phyloP scores from a whole-genome alignment of 495 filamentous ascomycete species.

The Trichoderma parareesei region DNA sequence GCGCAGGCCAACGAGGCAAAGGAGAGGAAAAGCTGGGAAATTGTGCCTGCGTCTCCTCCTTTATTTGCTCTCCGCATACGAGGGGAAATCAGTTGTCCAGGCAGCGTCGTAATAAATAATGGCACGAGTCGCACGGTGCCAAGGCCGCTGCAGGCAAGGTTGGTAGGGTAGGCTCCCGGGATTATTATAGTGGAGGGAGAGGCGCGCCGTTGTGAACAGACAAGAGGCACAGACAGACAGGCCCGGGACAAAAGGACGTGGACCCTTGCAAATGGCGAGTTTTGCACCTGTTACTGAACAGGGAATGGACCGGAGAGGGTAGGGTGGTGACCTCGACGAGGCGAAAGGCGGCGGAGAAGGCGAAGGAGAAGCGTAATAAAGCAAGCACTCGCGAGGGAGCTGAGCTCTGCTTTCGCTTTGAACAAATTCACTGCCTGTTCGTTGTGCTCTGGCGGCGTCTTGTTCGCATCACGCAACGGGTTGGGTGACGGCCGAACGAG shows the following conservation, averaged over 20 bases:
- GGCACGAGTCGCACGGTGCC: constrained; percentile 6
- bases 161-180: neutral
- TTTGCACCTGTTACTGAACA: too few relatives aligned
- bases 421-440: neutral
- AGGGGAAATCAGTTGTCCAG: neutral
- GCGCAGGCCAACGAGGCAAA: neutral
- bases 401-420: neutral
- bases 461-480: constrained; percentile 3
- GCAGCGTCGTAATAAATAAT: constrained; percentile 7
- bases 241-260: too few relatives aligned
- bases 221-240: too few relatives aligned
- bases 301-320: too few relatives aligned
- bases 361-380: too few relatives aligned
- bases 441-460: neutral
- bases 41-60: neutral
- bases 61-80: neutral
- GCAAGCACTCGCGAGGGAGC: neutral
- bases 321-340: too few relatives aligned
- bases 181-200: constrained; percentile 2
- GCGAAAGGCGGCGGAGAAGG: too few relatives aligned
- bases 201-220: neutral
- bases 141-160: neutral
- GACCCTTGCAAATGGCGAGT: neutral
- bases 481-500: neutral
- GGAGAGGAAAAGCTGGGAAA: neutral